phyloP scores from a whole-genome alignment of 495 filamentous ascomycete species.

The Penicillium parvum region DNA sequence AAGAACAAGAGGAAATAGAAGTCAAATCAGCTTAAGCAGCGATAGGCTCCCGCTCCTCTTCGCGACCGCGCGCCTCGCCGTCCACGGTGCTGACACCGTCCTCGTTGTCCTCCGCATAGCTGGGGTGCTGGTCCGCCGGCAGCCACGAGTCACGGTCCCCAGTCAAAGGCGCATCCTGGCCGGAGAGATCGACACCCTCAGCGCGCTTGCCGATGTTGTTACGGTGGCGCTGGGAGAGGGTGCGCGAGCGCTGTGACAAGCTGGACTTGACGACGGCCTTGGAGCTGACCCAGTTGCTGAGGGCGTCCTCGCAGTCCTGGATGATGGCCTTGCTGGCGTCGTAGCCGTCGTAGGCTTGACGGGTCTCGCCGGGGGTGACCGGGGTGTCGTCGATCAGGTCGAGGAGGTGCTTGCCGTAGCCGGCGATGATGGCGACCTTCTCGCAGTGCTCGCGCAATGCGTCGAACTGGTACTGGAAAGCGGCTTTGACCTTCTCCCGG shows the following conservation, averaged over 20 bases:
- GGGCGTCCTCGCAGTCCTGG: conserved; percentile 95
- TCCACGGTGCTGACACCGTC: conserved; percentile 52
- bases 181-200: conserved; percentile 73
- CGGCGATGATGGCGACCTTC: conserved; percentile 96
- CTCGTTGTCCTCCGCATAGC: conserved; percentile 52
- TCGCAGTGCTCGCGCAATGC: conserved; percentile 96
- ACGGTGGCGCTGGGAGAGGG: conserved; percentile 77
- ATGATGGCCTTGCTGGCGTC: conserved; percentile 98
- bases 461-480: conserved; percentile 98
- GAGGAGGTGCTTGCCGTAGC: conserved; percentile 93
- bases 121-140: conserved; percentile 70
- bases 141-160: conserved; percentile 85
- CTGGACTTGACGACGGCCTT: conserved; percentile 83
- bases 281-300: conserved; percentile 92
- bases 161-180: conserved; percentile 77
- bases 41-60: conserved; percentile 52
- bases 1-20: too few relatives aligned
- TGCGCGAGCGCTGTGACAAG: conserved; percentile 79
- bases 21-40: conserved; percentile 15
- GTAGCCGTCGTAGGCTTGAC: conserved; percentile 94
- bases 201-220: conserved; percentile 55
- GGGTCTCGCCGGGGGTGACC: conserved; percentile 95
- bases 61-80: conserved; percentile 54
- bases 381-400: conserved; percentile 95
- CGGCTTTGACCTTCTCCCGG: conserved; percentile 97